Evolutionary conservation across 78 protist species (phyloP).

Genomic region (Dictyostelium firmibasis): DNA sequence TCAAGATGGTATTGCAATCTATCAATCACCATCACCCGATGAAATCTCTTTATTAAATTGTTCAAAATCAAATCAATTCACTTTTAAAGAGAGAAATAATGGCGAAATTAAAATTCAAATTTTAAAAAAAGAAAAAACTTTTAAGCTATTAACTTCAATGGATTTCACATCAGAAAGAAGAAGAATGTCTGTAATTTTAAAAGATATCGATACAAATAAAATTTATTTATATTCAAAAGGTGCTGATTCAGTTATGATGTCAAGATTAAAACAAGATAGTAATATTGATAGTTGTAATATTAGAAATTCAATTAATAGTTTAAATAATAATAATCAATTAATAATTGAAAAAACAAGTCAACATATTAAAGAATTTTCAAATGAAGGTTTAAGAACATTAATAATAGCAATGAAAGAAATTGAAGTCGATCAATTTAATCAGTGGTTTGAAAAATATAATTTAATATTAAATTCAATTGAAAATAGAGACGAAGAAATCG

Average conservation of each 20-base stretch:
- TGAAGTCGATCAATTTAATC: slow-evolving; percentile 24
- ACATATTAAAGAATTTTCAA: slow-evolving; percentile 57
- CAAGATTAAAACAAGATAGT: slow-evolving; percentile 2
- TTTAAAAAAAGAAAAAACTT: neutral
- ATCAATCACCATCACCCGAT: slow-evolving; percentile 80
- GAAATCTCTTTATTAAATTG: slow-evolving; percentile 83
- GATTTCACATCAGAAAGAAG: slow-evolving; percentile 74
- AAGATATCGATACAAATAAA: neutral
- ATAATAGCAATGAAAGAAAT: slow-evolving; percentile 79
- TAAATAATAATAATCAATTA: neutral
- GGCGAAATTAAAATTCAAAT: neutral
- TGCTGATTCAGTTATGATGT: slow-evolving; percentile 70
- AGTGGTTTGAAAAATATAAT: slow-evolving; percentile 46
- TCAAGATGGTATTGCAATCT: neutral
- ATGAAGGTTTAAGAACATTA: slow-evolving; percentile 90
- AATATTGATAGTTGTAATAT: neutral
- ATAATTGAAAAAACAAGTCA: neutral
- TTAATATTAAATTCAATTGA: slow-evolving; percentile 38
- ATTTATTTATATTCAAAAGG: slow-evolving; percentile 46
- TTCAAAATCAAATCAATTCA: slow-evolving; percentile 74
- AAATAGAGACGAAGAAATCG: slow-evolving; percentile 53
- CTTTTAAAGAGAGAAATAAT: neutral
- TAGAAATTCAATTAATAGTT: too few relatives aligned
- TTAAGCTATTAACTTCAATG: slow-evolving; percentile 39
- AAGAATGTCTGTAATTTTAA: slow-evolving; percentile 72